A percentile compares a stretch with the other conserved stretches of the same genome.
Evolutionary conservation across 768 basidiomycete species (phyloP).

Genomic region (Chalciporus pseudorubinellus): DNA sequence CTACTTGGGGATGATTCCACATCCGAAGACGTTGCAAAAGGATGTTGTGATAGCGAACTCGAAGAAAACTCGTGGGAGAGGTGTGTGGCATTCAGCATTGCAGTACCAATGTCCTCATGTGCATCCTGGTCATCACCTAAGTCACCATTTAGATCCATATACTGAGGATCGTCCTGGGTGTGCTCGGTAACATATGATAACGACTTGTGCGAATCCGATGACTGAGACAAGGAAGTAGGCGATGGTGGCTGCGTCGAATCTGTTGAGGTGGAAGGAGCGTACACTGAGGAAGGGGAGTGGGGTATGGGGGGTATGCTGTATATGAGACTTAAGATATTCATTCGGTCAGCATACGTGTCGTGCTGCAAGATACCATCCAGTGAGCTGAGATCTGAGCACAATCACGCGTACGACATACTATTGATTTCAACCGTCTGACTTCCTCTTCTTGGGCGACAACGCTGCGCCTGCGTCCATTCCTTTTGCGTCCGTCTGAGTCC

Average conservation of each 20-base stretch:
- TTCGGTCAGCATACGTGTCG: constrained; percentile 92
- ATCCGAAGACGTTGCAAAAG: constrained; percentile 49
- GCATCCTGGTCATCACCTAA: constrained; percentile 35
- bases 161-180: constrained; percentile 37
- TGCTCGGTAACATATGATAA: constrained; percentile 42
- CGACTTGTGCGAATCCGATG: constrained; percentile 51
- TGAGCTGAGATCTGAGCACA: constrained; percentile 13
- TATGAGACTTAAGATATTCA: constrained; percentile 88
- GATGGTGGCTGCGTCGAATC: constrained; percentile 39
- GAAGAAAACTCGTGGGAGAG: constrained; percentile 30
- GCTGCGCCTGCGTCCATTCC: constrained; percentile 64
- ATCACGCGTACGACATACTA: constrained; percentile 55
- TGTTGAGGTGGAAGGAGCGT: constrained; percentile 41
- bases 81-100: constrained; percentile 38
- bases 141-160: constrained; percentile 18
- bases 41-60: constrained; percentile 36
- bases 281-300: constrained; percentile 56
- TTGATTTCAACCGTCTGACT: constrained; percentile 79
- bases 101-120: constrained; percentile 45
- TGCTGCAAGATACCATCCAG: constrained; percentile 49
- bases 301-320: constrained; percentile 82
- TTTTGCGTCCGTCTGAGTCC: constrained; percentile 66
- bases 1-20: constrained; percentile 31
- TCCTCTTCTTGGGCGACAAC: constrained; percentile 92
- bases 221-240: constrained; percentile 33